Evolutionary conservation across 2,329 filamentous ascomycete species (phyloP), one percentile per base, ranked within the genome.

Genomic region (Pseudogymnoascus sp.): DNA sequence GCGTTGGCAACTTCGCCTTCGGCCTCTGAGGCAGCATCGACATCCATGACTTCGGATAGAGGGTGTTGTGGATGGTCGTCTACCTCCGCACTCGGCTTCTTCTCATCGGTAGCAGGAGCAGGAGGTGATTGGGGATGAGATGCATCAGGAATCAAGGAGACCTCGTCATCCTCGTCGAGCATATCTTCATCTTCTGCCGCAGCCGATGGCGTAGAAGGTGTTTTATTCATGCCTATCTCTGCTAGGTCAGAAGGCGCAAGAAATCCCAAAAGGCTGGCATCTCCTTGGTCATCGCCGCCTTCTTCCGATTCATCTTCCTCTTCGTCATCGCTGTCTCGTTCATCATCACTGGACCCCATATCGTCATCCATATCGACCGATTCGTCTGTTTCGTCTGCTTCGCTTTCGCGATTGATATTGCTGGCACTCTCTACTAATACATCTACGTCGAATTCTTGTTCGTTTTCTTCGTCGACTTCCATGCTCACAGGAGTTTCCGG

Each of bases 301-400:
- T 71, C 71, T 26, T 73, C 62, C 15, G 67, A 65, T 5, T 69
- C 67, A 2, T 69, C 70, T 13, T 69, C 68, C 5, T 71, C 68
- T 10, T 69, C 68, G 10, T 68, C 64, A 30, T 74, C 75, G 48
- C 74, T 77, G 15, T 77, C 75, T 68, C 76, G 75, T 45, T 68
- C 67, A 56, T 71, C 68, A 26, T 85, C 82, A 26, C 78, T 82
- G 2, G 82, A 83, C 2, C 81, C 82, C 65, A 84, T 72, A 60
- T 86, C 83, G 61, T 86, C 83, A 64, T 86, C 83, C 83, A 87
- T 87, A 65, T 85, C 82, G 19, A 86, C 74, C 1, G 84, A 86
- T 68, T 86, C 83, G 64, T 87, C 84, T 41, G 79, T 83, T 7
- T 83, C 82, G 41, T 76, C 75, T 39, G 71, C 65, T 5, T 71